A percentile compares a stretch with the other conserved stretches of the same genome.
phyloP scores from a whole-genome alignment of 139 green algal genomes.

The Volvox africanus region DNA sequence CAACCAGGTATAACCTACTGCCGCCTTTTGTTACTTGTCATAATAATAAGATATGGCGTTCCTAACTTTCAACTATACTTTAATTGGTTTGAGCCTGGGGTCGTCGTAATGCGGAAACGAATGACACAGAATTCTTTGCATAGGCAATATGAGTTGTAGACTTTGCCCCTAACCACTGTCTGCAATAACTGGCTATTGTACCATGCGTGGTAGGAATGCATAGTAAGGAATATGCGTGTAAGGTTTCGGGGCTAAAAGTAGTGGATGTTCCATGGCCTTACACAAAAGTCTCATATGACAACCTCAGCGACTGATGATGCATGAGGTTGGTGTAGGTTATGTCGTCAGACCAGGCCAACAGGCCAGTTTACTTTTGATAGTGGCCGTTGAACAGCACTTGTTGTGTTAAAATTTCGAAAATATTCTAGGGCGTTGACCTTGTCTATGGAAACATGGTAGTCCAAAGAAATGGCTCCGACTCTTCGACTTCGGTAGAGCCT shows the following conservation, averaged over 20 bases:
- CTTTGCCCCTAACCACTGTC: too few species aligned
- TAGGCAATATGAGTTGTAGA: too few species aligned
- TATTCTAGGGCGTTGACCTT: too few species aligned
- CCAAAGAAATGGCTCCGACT: neutral
- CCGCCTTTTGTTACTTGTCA: too few species aligned
- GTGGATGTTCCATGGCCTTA: neutral
- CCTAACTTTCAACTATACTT: too few species aligned
- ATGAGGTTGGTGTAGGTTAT: neutral
- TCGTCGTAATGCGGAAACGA: too few species aligned
- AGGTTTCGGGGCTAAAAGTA: neutral
- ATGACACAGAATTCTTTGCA: too few species aligned
- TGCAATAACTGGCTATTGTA: too few species aligned
- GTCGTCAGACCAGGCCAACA: conserved; percentile 5
- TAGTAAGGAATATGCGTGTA: neutral
- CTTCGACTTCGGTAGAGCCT: neutral
- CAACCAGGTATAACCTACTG: too few species aligned
- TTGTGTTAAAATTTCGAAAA: neutral
- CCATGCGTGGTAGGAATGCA: too few species aligned
- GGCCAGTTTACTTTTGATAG: neutral
- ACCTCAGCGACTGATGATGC: neutral
- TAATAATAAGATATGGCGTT: too few species aligned
- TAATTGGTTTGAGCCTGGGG: too few species aligned
- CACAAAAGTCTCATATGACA: neutral
- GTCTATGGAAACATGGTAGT: neutral
- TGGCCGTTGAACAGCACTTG: neutral